Conservation (phyloP, 2,329 filamentous ascomycete species). For the Metarhizium humberi region DNA sequence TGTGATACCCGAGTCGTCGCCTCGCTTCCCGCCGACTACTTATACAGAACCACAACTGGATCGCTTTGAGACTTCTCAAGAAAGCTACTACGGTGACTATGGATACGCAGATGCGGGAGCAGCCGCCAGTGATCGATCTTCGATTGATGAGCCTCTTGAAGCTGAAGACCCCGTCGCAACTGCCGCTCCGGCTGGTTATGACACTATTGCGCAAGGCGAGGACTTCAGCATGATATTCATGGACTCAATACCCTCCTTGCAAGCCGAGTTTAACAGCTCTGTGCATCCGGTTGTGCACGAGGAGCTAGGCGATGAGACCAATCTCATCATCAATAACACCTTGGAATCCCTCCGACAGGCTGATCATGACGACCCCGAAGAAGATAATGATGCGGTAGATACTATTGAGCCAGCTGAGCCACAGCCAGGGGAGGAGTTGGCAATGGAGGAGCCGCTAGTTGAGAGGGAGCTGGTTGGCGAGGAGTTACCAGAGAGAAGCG, state of each 20-base stretch:
- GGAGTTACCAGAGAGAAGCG: neutral
- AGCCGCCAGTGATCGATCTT: constrained; percentile 24
- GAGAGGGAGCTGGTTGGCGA: constrained; percentile 9
- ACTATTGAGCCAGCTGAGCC: constrained; percentile 6
- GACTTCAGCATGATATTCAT: constrained; percentile 53
- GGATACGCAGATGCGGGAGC: constrained; percentile 13
- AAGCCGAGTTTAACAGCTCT: constrained; percentile 27
- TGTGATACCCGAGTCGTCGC: constrained; percentile 5
- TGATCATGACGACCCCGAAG: constrained; percentile 5
- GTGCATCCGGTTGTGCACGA: constrained; percentile 24
- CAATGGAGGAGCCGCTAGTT: constrained; percentile 9
- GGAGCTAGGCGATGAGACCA: constrained; percentile 47
- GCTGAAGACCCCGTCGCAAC: constrained; percentile 7
- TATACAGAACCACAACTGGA: constrained; percentile 1
- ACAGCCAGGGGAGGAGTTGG: constrained; percentile 2
- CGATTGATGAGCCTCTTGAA: constrained; percentile 18
- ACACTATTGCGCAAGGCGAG: constrained; percentile 40
- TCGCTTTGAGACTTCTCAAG: constrained; percentile 10
- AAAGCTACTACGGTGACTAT: constrained; percentile 16
- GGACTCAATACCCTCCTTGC: constrained; percentile 43
- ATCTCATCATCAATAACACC: constrained; percentile 45
- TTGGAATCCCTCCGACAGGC: constrained; percentile 38
- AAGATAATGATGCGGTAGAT: constrained; percentile 3
- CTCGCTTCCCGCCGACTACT: constrained; percentile 3
- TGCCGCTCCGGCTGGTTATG: constrained; percentile 17